Conservation (phyloP, 208 protist genomes). For the Ichthyophonus hoferi region DNA sequence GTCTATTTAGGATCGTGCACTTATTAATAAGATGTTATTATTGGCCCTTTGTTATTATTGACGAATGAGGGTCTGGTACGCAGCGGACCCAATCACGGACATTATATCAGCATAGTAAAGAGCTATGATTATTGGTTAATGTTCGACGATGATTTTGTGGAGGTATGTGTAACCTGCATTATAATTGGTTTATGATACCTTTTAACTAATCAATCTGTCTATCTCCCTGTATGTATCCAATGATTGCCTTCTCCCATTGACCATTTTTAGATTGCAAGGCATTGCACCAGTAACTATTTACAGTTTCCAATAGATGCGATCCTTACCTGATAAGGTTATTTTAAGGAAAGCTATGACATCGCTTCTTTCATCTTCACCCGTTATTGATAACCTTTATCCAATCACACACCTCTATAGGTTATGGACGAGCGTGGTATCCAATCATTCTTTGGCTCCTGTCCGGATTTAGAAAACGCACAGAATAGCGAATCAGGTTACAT, state of each 20-base stretch:
- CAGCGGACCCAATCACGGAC: constrained; percentile 59
- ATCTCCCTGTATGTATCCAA: not conserved
- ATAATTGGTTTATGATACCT: no score
- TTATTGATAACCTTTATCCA: no score
- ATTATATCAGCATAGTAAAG: constrained; percentile 62
- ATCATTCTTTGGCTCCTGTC: constrained; percentile 39
- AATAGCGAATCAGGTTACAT: constrained; percentile 48
- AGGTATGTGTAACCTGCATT: constrained; percentile 31
- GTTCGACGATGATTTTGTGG: constrained; percentile 67
- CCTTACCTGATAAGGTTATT: not conserved
- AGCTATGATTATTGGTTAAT: constrained; percentile 56
- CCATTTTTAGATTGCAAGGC: not conserved
- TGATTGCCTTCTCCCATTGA: not conserved
- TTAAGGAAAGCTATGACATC: not conserved
- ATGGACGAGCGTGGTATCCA: constrained; percentile 18
- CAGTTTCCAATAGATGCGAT: not conserved
- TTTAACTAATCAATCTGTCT: not conserved
- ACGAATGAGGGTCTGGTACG: no score
- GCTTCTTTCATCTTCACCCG: no score
- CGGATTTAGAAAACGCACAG: not conserved
- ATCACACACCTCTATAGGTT: constrained; percentile 9
- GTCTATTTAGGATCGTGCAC: no score
- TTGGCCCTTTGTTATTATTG: no score
- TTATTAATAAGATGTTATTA: no score
- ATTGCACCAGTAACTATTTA: not conserved